Evolutionary conservation across 495 filamentous ascomycete species (phyloP), one percentile per base, ranked within the genome.

Genomic region (Bacidia rubella): DNA sequence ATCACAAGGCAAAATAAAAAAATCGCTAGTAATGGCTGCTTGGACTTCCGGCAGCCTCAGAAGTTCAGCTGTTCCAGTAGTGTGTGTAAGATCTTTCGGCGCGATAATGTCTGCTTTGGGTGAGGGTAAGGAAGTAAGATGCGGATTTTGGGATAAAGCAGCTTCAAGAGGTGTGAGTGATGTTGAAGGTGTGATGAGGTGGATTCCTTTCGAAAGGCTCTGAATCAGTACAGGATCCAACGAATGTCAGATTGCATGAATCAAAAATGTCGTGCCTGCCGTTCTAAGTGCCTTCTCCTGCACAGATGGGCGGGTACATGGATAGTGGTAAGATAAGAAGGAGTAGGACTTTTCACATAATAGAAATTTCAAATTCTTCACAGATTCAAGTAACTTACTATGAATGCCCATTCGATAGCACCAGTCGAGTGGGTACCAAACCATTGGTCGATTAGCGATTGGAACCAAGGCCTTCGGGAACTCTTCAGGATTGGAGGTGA

Each of bases 361-460:
- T n/a, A n/a, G n/a, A n/a, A n/a, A n/a, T n/a, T n/a, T n/a, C n/a
- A n/a, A n/a, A n/a, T n/a, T n/a, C n/a, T n/a, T n/a, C 41, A 22
- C 15, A 44, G 19, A 44, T 44, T 11, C n/a, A n/a, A n/a, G 17
- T 11, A 5, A 61, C 70, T 64, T 68, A 90, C 86, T 78, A 60
- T 82, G 84, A 54, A 95, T 80, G 54, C 87, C 89, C 64, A 83
- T 83, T 17, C 87, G 74, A 64, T 89, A 85, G 61, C 88, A 94
- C 70, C 85, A 96, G 55, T 95, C 87, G 43, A 98, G 72, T 0
- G 87, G 81, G 66, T 95, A 97, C 79, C 83, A 95, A 29, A 98
- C 77, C 92, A 97, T 95, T 0, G 90, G 90, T 52, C 89, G 74
- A 67, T 97, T 97, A 52, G 90, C 92, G 49, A 97, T 84, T 7